Conservation (phyloP, 768 basidiomycete genomes). For the Ramaria sp. region DNA sequence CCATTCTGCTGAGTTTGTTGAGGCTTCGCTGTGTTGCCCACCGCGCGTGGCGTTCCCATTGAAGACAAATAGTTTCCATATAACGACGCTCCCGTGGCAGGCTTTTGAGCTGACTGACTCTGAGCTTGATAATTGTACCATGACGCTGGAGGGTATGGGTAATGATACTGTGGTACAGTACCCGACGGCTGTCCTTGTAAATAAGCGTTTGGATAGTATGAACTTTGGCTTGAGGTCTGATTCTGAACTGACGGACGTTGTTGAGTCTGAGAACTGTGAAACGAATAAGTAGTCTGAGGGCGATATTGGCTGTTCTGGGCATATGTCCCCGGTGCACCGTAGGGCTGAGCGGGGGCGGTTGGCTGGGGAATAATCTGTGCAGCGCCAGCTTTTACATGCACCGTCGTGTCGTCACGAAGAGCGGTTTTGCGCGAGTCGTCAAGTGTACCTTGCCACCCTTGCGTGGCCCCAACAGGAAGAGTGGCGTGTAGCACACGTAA, state of each 20-base stretch:
- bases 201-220: slow-evolving; percentile 9
- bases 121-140: slow-evolving; percentile 10
- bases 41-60: not conserved
- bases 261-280: slow-evolving; percentile 20
- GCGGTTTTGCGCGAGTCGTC: slow-evolving; percentile 45
- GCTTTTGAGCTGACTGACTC: not conserved
- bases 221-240: slow-evolving; percentile 16
- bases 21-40: slow-evolving; percentile 10
- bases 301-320: not conserved
- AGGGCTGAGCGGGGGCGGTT: slow-evolving; percentile 3
- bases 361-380: slow-evolving; percentile 4
- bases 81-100: not conserved
- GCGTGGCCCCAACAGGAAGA: slow-evolving; percentile 44
- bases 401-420: slow-evolving; percentile 64
- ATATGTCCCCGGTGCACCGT: slow-evolving; percentile 11
- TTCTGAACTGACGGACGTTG: slow-evolving; percentile 24
- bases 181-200: slow-evolving; percentile 8
- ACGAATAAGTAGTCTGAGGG: slow-evolving; percentile 7
- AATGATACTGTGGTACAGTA: slow-evolving; percentile 13
- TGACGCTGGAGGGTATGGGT: not conserved
- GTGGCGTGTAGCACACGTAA: slow-evolving; percentile 67
- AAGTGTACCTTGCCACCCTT: slow-evolving; percentile 70
- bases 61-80: not conserved
- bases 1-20: slow-evolving; percentile 8
- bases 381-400: slow-evolving; percentile 41